A percentile compares a stretch with the other conserved stretches of the same genome.
phyloP scores from a whole-genome alignment of 805 yeast species.

The Cyberlindnera mississippiensis region DNA sequence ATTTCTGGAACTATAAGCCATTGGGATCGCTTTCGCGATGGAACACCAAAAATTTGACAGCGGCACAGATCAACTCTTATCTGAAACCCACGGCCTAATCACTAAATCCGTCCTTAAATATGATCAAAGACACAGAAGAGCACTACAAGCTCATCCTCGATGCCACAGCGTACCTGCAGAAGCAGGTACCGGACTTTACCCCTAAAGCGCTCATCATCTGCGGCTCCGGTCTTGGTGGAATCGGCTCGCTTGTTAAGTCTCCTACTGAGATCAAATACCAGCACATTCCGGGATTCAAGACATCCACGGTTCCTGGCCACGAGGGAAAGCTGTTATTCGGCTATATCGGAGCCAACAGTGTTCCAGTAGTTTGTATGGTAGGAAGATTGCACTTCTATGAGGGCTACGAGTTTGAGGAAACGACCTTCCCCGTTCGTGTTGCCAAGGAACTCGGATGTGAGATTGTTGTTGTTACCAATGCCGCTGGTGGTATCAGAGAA shows the following conservation, averaged over 20 bases:
- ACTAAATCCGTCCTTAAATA: too few species aligned
- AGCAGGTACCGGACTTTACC: conserved; percentile 5
- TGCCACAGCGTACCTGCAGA: conserved; percentile 19
- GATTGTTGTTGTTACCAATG: conserved; percentile 81
- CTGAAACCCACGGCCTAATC: too few species aligned
- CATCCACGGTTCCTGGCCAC: conserved; percentile 88
- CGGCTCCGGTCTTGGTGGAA: conserved; percentile 93
- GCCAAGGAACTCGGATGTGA: conserved; percentile 59
- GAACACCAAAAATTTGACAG: too few species aligned
- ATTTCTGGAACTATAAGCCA: too few species aligned
- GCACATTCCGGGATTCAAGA: conserved; percentile 74
- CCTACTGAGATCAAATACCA: conserved; percentile 54
- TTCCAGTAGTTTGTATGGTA: conserved; percentile 88
- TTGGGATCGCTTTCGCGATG: too few species aligned
- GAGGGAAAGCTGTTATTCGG: conserved; percentile 83
- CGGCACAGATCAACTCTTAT: too few species aligned
- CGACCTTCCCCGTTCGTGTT: conserved; percentile 83
- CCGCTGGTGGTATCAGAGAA: conserved; percentile 86
- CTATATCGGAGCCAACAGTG: conserved; percentile 56
- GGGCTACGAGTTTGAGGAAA: conserved; percentile 78
- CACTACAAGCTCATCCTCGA: conserved; percentile 14
- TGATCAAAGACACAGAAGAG: conserved; percentile 10
- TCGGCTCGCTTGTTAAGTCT: conserved; percentile 44
- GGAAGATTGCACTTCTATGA: conserved; percentile 93
- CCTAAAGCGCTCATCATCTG: conserved; percentile 81